Conservation (phyloP, 179 eudicot species). For the Sideroxylon spinosum region DNA sequence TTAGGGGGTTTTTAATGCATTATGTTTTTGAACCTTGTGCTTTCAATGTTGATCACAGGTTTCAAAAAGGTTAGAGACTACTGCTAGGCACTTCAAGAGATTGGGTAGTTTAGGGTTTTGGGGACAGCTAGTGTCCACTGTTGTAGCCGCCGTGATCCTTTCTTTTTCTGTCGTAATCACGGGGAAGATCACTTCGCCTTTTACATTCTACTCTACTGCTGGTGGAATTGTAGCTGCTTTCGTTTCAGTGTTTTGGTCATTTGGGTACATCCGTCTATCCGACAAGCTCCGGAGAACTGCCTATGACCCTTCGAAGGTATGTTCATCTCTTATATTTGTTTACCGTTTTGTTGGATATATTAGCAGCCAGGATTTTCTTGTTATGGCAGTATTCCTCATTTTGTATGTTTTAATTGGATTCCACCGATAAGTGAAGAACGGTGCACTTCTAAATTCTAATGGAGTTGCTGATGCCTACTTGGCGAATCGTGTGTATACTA, state of each 20-base stretch:
- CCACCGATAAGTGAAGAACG: neutral
- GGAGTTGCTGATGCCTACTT: neutral
- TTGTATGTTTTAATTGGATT: neutral
- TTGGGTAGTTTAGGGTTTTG: slow-evolving; percentile 89
- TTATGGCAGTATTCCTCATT: neutral
- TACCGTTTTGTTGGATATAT: neutral
- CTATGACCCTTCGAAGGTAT: slow-evolving; percentile 87
- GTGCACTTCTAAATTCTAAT: neutral
- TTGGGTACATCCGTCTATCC: slow-evolving; percentile 77
- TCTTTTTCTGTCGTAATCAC: slow-evolving; percentile 69
- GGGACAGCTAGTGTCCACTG: slow-evolving; percentile 80
- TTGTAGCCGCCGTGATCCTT: slow-evolving; percentile 82
- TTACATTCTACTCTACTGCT: slow-evolving; percentile 74
- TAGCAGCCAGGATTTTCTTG: neutral
- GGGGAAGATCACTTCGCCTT: slow-evolving; percentile 76
- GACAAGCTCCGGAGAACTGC: slow-evolving; percentile 72
- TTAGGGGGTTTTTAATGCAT: neutral
- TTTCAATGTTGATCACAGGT: slow-evolving; percentile 40
- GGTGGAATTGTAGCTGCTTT: slow-evolving; percentile 87
- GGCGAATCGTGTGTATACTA: neutral
- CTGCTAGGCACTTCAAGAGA: slow-evolving; percentile 87
- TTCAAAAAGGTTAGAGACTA: slow-evolving; percentile 66
- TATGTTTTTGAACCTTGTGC: neutral
- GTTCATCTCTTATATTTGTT: neutral
- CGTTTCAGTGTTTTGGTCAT: slow-evolving; percentile 83